Conservation (phyloP, 78 protist genomes). For the Salpingoeca rosetta region DNA sequence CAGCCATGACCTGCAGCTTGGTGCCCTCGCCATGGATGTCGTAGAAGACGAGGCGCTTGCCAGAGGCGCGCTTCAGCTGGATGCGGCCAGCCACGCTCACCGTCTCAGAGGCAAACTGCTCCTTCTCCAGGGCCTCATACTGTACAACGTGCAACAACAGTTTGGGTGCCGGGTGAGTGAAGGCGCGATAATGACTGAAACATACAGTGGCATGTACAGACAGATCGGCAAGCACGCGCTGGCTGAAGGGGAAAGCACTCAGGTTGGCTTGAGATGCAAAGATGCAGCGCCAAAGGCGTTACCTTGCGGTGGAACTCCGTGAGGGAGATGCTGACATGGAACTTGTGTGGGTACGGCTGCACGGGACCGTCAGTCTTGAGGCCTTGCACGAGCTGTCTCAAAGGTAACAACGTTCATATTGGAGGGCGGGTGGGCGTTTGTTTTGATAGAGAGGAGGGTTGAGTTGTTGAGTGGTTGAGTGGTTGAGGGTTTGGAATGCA, state of each 20-base stretch:
- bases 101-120: background rate
- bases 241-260: no score
- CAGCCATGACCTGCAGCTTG: constrained; percentile 75
- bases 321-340: constrained; percentile 30
- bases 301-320: constrained; percentile 54
- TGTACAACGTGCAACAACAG: constrained; percentile 2
- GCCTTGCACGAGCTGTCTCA: background rate
- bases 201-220: no score
- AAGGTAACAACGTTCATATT: no score
- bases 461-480: no score
- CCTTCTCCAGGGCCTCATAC: constrained; percentile 5
- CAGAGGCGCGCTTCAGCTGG: constrained; percentile 55
- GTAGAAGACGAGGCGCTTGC: constrained; percentile 75
- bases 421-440: no score
- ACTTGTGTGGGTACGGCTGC: constrained; percentile 76
- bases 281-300: background rate
- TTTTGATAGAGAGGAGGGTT: no score
- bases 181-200: background rate
- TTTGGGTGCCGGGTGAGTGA: background rate
- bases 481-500: no score
- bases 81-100: constrained; percentile 72
- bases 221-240: no score
- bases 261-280: no score
- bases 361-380: constrained; percentile 3
- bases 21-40: constrained; percentile 71